Evolutionary conservation across 768 basidiomycete species (phyloP).

Genomic region (Boletus barrowsii): DNA sequence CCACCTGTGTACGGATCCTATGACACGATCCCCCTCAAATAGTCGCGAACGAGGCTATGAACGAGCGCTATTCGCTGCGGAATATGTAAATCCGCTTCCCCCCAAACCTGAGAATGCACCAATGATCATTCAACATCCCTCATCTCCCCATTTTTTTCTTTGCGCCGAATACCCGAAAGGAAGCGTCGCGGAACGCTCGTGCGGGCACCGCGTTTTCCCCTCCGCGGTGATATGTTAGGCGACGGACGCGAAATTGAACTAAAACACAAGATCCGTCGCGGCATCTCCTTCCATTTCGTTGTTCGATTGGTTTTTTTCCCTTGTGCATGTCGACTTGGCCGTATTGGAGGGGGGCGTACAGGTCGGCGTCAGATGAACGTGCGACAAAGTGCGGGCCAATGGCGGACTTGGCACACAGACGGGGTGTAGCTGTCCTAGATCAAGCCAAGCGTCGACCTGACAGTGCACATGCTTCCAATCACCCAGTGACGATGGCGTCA

Average conservation of each 20-base stretch:
- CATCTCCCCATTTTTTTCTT: not conserved
- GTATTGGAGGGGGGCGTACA: not conserved
- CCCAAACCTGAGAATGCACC: not conserved
- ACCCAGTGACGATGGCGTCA: not conserved
- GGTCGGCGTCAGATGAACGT: slow-evolving; percentile 10
- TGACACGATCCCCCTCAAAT: not conserved
- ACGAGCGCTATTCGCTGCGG: not conserved
- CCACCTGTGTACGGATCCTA: slow-evolving; percentile 4
- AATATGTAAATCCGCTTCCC: slow-evolving; percentile 6
- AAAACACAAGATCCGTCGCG: not conserved
- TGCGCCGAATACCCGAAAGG: slow-evolving; percentile 10
- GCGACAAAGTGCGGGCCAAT: slow-evolving; percentile 4
- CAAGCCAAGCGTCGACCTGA: not conserved
- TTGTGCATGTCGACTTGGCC: slow-evolving; percentile 1
- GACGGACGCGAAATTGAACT: slow-evolving; percentile 9
- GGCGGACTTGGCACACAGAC: not conserved
- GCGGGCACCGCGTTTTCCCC: not conserved
- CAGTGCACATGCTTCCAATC: not conserved
- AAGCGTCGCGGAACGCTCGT: slow-evolving; percentile 26
- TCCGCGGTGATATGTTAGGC: slow-evolving; percentile 13
- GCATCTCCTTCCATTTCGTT: slow-evolving; percentile 6
- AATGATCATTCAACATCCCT: not conserved
- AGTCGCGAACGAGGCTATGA: not conserved
- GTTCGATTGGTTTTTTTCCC: not conserved
- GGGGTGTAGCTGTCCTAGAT: not conserved